Conservation (phyloP, 2,329 filamentous ascomycete genomes). For the Aspergillus sergii region DNA sequence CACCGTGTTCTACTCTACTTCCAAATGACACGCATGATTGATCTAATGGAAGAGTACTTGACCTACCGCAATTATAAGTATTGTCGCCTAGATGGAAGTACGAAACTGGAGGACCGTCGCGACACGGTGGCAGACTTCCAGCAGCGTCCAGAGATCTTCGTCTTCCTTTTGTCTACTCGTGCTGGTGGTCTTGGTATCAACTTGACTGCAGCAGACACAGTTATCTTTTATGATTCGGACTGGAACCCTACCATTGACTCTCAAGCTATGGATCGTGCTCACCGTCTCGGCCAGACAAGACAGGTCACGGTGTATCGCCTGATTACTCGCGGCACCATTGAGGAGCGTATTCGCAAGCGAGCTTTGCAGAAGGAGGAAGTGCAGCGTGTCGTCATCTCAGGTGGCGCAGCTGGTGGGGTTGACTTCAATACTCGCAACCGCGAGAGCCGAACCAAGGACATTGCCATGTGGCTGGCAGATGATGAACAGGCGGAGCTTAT, state of each 20-base stretch:
- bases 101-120: conserved; percentile 93
- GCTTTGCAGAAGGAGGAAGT: conserved; percentile 98
- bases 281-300: conserved; percentile 92
- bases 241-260: conserved; percentile 99
- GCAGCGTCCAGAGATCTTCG: conserved; percentile 89
- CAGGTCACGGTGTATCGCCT: conserved; percentile 98
- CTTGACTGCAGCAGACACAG: conserved; percentile 90
- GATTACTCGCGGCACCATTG: conserved; percentile 94
- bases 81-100: conserved; percentile 92
- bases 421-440: conserved; percentile 93
- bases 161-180: conserved; percentile 93
- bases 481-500: conserved; percentile 95
- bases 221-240: conserved; percentile 99
- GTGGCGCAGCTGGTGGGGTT: conserved; percentile 78
- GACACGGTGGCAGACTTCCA: conserved; percentile 98
- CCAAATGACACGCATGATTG: conserved; percentile 99
- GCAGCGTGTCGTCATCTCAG: conserved; percentile 93
- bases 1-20: conserved; percentile 97
- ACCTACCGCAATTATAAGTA: conserved; percentile 99
- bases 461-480: conserved; percentile 97
- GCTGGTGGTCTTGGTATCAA: conserved; percentile 98
- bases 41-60: conserved; percentile 97
- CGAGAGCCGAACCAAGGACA: conserved; percentile 95
- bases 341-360: conserved; percentile 95
- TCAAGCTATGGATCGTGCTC: conserved; percentile 97